Percentiles rank a stretch among this genome's conserved stretches.
phyloP scores from a whole-genome alignment of 768 basidiomycete genomes.

The Lepiota brunneoincarnata region DNA sequence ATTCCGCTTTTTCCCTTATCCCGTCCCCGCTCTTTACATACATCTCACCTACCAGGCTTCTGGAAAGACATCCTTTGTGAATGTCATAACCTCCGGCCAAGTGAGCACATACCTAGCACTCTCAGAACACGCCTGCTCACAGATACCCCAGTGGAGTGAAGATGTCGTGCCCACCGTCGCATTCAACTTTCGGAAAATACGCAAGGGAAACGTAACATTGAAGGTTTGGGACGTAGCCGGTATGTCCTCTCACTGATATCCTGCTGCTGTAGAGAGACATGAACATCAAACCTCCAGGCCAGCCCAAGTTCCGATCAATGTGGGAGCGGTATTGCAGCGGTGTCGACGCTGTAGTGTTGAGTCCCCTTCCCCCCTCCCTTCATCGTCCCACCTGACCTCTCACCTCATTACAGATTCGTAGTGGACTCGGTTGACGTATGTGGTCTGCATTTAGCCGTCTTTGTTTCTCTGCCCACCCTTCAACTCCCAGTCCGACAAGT shows the following conservation, averaged over 20 bases:
- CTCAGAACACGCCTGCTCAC: neutral
- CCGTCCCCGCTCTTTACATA: neutral
- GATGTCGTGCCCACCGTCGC: slow-evolving; percentile 96
- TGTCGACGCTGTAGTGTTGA: slow-evolving; percentile 89
- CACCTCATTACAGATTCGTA: slow-evolving; percentile 62
- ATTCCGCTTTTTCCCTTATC: neutral
- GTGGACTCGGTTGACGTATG: slow-evolving; percentile 87
- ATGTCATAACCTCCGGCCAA: slow-evolving; percentile 86
- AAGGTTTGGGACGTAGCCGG: slow-evolving; percentile 97
- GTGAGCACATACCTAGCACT: slow-evolving; percentile 29
- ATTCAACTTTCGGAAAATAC: slow-evolving; percentile 86
- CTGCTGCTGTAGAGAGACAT: neutral
- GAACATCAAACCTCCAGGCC: slow-evolving; percentile 45
- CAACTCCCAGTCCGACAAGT: slow-evolving; percentile 62
- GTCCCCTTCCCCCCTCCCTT: slow-evolving; percentile 12
- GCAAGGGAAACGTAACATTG: slow-evolving; percentile 86
- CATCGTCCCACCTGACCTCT: neutral
- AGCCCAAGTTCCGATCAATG: slow-evolving; percentile 92
- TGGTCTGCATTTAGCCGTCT: slow-evolving; percentile 11
- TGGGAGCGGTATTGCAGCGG: slow-evolving; percentile 95
- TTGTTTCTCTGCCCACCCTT: neutral
- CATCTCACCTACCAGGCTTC: slow-evolving; percentile 57
- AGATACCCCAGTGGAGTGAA: slow-evolving; percentile 78
- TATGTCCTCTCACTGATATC: slow-evolving; percentile 28
- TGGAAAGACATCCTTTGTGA: slow-evolving; percentile 93